Conservation (phyloP, 2,329 filamentous ascomycete genomes). For the Aureobasidium leucospermi region DNA sequence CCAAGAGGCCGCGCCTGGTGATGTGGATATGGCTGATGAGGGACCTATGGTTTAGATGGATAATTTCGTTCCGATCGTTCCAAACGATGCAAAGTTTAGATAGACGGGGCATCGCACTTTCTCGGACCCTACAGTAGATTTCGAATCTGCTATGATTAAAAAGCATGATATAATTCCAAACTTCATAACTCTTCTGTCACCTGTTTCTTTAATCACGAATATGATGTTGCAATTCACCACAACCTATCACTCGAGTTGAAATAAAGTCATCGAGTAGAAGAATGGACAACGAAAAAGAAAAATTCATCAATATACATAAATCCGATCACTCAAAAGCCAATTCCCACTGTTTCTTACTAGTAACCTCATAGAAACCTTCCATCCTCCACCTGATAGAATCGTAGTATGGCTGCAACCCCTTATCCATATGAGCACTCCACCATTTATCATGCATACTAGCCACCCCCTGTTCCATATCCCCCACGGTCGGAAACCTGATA, state of each 20-base stretch:
- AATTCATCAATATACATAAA: no score
- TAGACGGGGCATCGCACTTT: background rate
- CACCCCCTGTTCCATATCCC: constrained; percentile 29
- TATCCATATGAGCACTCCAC: constrained; percentile 28
- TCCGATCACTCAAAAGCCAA: no score
- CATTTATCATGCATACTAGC: constrained; percentile 33
- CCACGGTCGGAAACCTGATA: constrained; percentile 27
- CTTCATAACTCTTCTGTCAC: no score
- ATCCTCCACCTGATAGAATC: constrained; percentile 25
- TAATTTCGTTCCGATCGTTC: no score
- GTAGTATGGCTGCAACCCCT: constrained; percentile 27
- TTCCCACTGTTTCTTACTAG: no score
- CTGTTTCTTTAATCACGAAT: no score
- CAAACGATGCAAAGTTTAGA: no score
- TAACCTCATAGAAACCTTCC: constrained; percentile 28
- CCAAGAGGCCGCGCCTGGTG: constrained; percentile 1
- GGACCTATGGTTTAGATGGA: background rate
- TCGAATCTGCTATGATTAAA: background rate
- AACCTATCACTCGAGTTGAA: no score
- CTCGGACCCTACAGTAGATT: background rate
- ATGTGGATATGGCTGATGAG: constrained; percentile 8
- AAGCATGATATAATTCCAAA: no score
- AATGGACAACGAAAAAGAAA: no score
- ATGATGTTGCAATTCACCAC: no score
- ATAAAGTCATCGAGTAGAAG: no score